Percentiles rank a stretch among this genome's conserved stretches.
phyloP scores from a whole-genome alignment of 768 basidiomycete genomes.

The Lactarius indigo region DNA sequence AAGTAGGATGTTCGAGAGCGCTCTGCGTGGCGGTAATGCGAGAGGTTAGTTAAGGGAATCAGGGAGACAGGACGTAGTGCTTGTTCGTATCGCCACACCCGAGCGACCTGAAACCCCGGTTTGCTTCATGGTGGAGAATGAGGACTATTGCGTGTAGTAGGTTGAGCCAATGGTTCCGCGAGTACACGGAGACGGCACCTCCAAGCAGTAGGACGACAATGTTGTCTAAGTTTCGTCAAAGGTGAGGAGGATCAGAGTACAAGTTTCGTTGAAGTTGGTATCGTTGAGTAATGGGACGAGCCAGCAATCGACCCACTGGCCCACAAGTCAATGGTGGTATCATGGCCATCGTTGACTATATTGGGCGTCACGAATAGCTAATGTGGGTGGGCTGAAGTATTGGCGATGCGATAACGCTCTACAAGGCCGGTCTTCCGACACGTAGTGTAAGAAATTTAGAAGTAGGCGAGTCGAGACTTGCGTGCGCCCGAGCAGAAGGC shows the following conservation, averaged over 20 bases:
- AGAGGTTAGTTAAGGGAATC: not conserved
- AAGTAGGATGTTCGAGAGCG: conserved; percentile 46
- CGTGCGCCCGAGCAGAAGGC: too few species aligned
- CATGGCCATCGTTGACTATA: conserved; percentile 54
- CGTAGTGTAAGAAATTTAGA: too few species aligned
- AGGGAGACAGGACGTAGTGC: conserved; percentile 27
- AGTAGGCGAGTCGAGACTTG: too few species aligned
- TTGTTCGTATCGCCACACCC: conserved; percentile 57
- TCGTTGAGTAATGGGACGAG: conserved; percentile 49
- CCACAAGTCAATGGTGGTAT: conserved; percentile 48
- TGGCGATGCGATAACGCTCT: too few species aligned
- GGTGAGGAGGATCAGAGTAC: conserved; percentile 56
- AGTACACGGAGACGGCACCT: conserved; percentile 41
- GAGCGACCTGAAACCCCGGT: conserved; percentile 59
- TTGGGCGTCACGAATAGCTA: conserved; percentile 63
- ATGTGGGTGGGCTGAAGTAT: too few species aligned
- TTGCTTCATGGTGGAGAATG: conserved; percentile 53
- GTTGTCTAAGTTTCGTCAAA: conserved; percentile 54
- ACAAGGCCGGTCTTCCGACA: too few species aligned
- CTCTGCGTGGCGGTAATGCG: conserved; percentile 24
- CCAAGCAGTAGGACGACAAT: conserved; percentile 46
- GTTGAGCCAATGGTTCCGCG: conserved; percentile 46
- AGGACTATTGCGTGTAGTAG: conserved; percentile 61
- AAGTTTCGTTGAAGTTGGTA: conserved; percentile 48
- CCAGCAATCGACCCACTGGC: conserved; percentile 48